phyloP scores from a whole-genome alignment of 2,329 filamentous ascomycete species.

The Aspergillus eucalypticola region DNA sequence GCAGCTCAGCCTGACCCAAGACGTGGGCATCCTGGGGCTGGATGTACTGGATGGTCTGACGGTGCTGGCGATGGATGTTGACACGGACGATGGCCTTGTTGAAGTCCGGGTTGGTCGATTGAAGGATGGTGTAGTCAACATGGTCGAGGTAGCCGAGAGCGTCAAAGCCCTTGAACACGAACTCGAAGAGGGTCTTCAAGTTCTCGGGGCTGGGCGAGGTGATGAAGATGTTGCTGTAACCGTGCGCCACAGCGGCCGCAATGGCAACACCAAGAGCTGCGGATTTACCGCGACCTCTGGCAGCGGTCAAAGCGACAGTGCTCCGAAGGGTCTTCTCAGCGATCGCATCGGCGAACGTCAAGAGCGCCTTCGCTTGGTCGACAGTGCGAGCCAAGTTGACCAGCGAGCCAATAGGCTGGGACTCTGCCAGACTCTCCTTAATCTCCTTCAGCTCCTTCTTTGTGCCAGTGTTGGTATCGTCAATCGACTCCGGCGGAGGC shows the following conservation, averaged over 20 bases:
- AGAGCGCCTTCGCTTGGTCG: slow-evolving; percentile 93
- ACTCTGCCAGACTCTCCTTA: slow-evolving; percentile 83
- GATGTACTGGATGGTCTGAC: slow-evolving; percentile 98
- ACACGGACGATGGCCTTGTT: slow-evolving; percentile 98
- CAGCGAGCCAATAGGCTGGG: slow-evolving; percentile 80
- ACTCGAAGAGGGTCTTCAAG: slow-evolving; percentile 96
- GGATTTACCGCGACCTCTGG: slow-evolving; percentile 93
- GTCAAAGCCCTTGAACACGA: slow-evolving; percentile 97
- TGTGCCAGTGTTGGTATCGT: slow-evolving; percentile 69
- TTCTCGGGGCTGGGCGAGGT: slow-evolving; percentile 97
- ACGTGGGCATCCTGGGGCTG: slow-evolving; percentile 95
- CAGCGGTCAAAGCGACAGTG: slow-evolving; percentile 90
- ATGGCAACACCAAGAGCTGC: slow-evolving; percentile 93
- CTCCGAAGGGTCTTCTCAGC: slow-evolving; percentile 92
- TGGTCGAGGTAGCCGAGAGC: slow-evolving; percentile 92
- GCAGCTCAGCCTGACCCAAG: slow-evolving; percentile 86
- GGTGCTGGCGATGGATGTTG: slow-evolving; percentile 90
- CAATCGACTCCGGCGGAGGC: slow-evolving; percentile 72
- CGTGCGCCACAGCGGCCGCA: slow-evolving; percentile 89
- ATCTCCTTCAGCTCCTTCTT: slow-evolving; percentile 77
- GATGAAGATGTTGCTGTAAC: slow-evolving; percentile 99
- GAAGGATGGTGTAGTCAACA: slow-evolving; percentile 95
- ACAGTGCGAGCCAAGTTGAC: slow-evolving; percentile 84
- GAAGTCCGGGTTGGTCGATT: slow-evolving; percentile 97
- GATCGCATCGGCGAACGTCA: slow-evolving; percentile 95